Conservation (phyloP, 179 eudicot species). For the Monotropa hypopitys region DNA sequence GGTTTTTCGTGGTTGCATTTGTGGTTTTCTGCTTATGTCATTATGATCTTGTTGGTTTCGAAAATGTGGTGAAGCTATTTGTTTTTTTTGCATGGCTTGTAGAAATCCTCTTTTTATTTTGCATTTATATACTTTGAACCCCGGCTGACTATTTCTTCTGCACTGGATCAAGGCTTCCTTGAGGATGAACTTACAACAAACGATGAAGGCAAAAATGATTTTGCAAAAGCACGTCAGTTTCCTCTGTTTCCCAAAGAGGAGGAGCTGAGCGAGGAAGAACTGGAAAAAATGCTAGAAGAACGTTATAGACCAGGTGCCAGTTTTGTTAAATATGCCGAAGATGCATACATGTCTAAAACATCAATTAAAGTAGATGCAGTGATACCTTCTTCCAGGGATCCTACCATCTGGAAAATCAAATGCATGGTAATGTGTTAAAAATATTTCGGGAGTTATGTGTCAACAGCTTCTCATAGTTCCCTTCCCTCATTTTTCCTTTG, state of each 20-base stretch:
- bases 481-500: background rate
- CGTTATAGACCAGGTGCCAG: slow-evolving; percentile 64
- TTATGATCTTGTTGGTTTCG: background rate
- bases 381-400: slow-evolving; percentile 39
- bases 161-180: slow-evolving; percentile 34
- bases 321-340: slow-evolving; percentile 66
- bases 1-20: background rate
- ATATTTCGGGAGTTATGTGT: background rate
- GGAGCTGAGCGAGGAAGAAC: slow-evolving; percentile 67
- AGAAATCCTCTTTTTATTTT: background rate
- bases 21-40: background rate
- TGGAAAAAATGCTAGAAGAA: slow-evolving; percentile 57
- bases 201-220: slow-evolving; percentile 27
- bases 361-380: slow-evolving; percentile 20
- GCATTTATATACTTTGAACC: background rate
- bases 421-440: slow-evolving; percentile 56
- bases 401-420: slow-evolving; percentile 82
- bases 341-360: slow-evolving; percentile 33
- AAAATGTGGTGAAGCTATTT: background rate
- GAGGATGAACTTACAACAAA: slow-evolving; percentile 34
- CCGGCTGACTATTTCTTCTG: background rate
- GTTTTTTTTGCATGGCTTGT: background rate
- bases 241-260: slow-evolving; percentile 75
- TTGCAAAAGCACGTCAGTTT: slow-evolving; percentile 31
- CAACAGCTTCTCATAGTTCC: background rate